Evolutionary conservation across 495 filamentous ascomycete species (phyloP).

Genomic region (Hypoxylon lienhwacheense): DNA sequence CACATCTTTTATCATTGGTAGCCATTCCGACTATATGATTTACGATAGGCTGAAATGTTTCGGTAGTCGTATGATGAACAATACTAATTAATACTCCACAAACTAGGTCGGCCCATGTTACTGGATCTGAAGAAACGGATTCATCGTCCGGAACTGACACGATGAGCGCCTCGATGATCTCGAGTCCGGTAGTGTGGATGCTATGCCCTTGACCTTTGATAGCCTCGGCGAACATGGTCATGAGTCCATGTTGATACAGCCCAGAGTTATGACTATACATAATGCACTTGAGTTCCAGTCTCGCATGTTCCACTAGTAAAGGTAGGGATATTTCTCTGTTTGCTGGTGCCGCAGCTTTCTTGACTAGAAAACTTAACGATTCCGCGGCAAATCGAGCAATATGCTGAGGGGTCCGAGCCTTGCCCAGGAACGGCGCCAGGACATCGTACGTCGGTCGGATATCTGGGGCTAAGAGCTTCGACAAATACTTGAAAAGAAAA

Average conservation of each 20-base stretch:
- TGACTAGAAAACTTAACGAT: slow-evolving; percentile 88
- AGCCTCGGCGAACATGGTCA: slow-evolving; percentile 86
- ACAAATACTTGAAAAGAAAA: slow-evolving; percentile 96
- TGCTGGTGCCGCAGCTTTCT: slow-evolving; percentile 77
- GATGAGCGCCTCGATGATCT: slow-evolving; percentile 68
- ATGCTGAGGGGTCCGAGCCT: slow-evolving; percentile 75
- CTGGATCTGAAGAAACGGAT: slow-evolving; percentile 44
- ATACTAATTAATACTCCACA: slow-evolving; percentile 74
- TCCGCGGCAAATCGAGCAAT: slow-evolving; percentile 91
- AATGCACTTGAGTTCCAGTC: slow-evolving; percentile 63
- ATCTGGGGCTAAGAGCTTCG: slow-evolving; percentile 79
- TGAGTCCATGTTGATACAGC: slow-evolving; percentile 81
- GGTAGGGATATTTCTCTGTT: slow-evolving; percentile 72
- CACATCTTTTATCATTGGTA: slow-evolving; percentile 36
- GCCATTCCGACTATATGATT: slow-evolving; percentile 59
- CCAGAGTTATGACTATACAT: slow-evolving; percentile 53
- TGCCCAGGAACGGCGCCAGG: slow-evolving; percentile 84
- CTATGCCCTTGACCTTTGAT: slow-evolving; percentile 78
- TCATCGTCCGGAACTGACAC: slow-evolving; percentile 54
- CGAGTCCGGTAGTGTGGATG: slow-evolving; percentile 75
- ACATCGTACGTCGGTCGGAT: slow-evolving; percentile 79
- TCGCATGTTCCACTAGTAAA: slow-evolving; percentile 66
- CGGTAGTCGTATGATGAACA: slow-evolving; percentile 76
- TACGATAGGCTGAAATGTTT: slow-evolving; percentile 66
- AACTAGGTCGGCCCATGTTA: slow-evolving; percentile 63